Evolutionary conservation across 352 stramenopile genomes (phyloP), one percentile per base, ranked within the genome.

Genomic region (Albugo candida): DNA sequence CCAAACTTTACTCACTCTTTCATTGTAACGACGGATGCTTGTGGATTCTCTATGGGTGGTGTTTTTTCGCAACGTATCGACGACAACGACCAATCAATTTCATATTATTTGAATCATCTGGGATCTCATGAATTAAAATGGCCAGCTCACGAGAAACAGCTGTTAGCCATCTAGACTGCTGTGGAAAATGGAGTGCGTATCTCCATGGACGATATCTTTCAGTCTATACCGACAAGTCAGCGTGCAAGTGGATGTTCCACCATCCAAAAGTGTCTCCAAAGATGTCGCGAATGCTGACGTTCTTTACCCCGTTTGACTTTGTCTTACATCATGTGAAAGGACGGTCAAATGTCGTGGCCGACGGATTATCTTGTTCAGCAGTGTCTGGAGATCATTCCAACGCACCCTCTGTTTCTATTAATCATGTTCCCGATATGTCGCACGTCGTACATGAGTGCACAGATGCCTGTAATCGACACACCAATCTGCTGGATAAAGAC

Each of bases 291-390:
- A 53, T 36, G 45, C 14, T 57, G 14, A 48, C 48, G 36, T 57
- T 53, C 37, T 57, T 57, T 17, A 13, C 35, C 17, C 20, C n/a
- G 27, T 56, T 52, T 20, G 51, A 52, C 35, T 56, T 56, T 35
- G 19, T 36, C 36, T 38, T 34, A 39, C 2, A 58, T 24, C 51
- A 45, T 53, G 1, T 44, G 52, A 3, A 42, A 41, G 6, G 52
- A 58, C 35, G 52, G n/a, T n/a, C n/a, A n/a, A n/a, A n/a, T n/a
- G n/a, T n/a, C n/a, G n/a, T n/a, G n/a, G n/a, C n/a, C n/a, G n/a
- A n/a, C n/a, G n/a, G n/a, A n/a, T n/a, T n/a, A n/a, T n/a, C n/a
- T n/a, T 8, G 24, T 31, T 8, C 24, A 31, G 24, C 24, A 3
- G 24, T 31, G 8, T 31, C 24, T 31, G 24, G 24, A 31, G 24